Evolutionary conservation across 441 rosid species (phyloP), one percentile per base, ranked within the genome.

Genomic region (Macaranga tanarius): DNA sequence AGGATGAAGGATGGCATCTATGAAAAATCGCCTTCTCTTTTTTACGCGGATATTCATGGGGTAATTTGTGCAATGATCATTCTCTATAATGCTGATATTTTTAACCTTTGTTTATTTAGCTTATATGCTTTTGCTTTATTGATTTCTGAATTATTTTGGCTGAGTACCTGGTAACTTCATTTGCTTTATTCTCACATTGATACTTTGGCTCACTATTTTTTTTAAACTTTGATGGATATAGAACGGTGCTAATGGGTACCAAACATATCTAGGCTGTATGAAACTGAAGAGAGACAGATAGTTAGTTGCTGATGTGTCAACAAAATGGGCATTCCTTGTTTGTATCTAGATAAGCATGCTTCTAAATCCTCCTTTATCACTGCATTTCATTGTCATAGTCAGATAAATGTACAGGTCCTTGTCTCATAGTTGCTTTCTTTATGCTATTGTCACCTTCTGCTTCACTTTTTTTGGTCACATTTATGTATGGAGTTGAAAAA

Each of bases 1-100:
- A 89, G 88, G 84, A 88, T 91, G 98, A 89, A 85, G 78, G 88
- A 86, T 34, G 97, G 97, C 76, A 77, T 74, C 60, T 95, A 95
- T 85, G 98, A 89, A 72, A 44, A 17, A 34, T 85, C 89, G 7
- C 98, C 91, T 65, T 17, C 52, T 74, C 93, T 85, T 64, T 87
- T 95, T 81, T 74, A 75, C 66, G 68, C 80, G 9, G 95, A 95
- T 86, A 73, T 92, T 73, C 84, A 82, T 73, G 84, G 76, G 96
- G 99, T 95, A 79, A 73, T 69, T 69, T 74, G 3, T 67, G 13
- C 12, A 62, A 45, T 26, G 60, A 69, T 58, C 22, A 52, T 73
- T 65, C 61, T 66, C n/a, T 79, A 51, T 19, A 45, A 65, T 69
- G 34, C 45, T 56, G 58, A 59, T 44, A 42, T 44, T 52, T 76